Conservation (phyloP, 345 rosid species). For the Eucalyptus urophylla region DNA sequence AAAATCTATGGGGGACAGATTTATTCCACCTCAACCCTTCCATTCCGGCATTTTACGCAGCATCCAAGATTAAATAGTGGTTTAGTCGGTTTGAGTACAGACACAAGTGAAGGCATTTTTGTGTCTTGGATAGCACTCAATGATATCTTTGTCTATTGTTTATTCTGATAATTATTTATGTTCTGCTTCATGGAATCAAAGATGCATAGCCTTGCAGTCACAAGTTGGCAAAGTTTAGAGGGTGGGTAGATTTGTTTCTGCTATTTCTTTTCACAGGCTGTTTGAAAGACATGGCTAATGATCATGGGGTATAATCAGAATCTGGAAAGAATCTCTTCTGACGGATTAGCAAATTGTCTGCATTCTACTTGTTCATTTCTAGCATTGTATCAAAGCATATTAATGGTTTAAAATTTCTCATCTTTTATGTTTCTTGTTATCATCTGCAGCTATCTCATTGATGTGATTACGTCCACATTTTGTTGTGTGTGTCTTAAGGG, state of each 20-base stretch:
- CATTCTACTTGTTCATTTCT: background rate
- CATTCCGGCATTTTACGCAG: background rate
- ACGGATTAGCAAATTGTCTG: background rate
- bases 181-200: background rate
- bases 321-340: background rate
- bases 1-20: background rate
- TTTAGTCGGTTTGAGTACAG: background rate
- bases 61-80: background rate
- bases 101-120: background rate
- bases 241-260: background rate
- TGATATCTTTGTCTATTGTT: background rate
- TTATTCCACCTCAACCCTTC: background rate
- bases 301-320: background rate
- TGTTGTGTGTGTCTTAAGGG: background rate
- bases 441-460: background rate
- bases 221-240: background rate
- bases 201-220: background rate
- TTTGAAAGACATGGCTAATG: background rate
- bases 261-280: background rate
- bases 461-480: fast-evolving
- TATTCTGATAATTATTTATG: background rate
- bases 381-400: background rate
- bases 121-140: background rate
- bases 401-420: background rate
- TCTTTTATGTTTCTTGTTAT: background rate